A percentile compares a stretch with the other conserved stretches of the same genome.
phyloP scores from a whole-genome alignment of 1,284 basidiomycete genomes.

The Cryptococcus sp. region DNA sequence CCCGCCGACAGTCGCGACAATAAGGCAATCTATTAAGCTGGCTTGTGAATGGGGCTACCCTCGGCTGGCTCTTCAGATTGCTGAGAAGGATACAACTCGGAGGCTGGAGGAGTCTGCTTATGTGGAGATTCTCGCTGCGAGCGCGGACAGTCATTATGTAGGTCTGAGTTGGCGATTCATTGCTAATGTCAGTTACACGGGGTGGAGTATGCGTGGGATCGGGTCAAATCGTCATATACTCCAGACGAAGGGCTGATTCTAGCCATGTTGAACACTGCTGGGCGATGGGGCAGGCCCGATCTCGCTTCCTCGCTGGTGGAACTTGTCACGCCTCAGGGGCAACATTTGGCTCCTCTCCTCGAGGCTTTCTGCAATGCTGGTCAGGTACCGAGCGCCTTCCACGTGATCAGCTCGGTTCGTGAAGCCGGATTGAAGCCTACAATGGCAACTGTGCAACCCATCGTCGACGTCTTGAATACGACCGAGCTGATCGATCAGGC shows the following conservation, averaged over 20 bases:
- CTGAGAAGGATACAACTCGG: conserved; percentile 15
- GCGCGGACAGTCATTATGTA: conserved; percentile 41
- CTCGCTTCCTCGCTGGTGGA: conserved; percentile 68
- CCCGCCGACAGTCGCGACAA: conserved; percentile 9
- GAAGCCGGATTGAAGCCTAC: conserved; percentile 33
- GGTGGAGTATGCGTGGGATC: conserved; percentile 64
- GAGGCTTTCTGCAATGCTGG: conserved; percentile 48
- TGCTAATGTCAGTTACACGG: conserved; percentile 63
- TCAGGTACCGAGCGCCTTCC: conserved; percentile 45
- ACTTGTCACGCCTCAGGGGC: conserved; percentile 61
- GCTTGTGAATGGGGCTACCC: conserved; percentile 39
- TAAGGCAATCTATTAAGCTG: conserved; percentile 24
- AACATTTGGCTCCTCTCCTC: conserved; percentile 49
- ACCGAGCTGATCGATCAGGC: conserved; percentile 65
- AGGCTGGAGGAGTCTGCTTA: conserved; percentile 22
- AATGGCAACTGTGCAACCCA: conserved; percentile 43
- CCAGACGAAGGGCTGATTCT: conserved; percentile 75
- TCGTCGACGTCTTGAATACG: conserved; percentile 59
- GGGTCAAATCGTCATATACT: conserved; percentile 60
- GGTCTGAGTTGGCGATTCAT: conserved; percentile 15
- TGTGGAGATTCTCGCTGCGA: conserved; percentile 39
- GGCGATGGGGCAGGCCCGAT: conserved; percentile 65
- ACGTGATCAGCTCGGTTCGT: conserved; percentile 38
- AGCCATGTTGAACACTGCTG: conserved; percentile 69
- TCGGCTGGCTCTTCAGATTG: conserved; percentile 39